Evolutionary conservation across 1,284 basidiomycete genomes (phyloP).

Genomic region (Cutaneotrichosporon dermatis): DNA sequence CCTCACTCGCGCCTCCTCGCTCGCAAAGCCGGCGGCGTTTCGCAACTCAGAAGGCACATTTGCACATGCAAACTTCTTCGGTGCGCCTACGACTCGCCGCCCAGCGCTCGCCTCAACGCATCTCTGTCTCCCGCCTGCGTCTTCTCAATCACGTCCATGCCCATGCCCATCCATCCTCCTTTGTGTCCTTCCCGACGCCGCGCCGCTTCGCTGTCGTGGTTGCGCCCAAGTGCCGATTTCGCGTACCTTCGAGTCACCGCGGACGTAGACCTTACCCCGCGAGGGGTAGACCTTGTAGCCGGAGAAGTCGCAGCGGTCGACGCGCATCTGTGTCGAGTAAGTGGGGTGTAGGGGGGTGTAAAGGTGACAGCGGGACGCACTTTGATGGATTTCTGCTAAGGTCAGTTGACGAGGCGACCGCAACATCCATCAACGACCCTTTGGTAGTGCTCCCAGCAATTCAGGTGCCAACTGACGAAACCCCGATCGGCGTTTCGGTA

Average conservation of each 20-base stretch:
- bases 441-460: not conserved
- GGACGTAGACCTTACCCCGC: slow-evolving; percentile 92
- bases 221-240: not conserved
- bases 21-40: too few relatives aligned
- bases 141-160: not conserved
- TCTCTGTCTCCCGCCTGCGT: too few relatives aligned
- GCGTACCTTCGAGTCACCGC: slow-evolving; percentile 88
- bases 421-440: not conserved
- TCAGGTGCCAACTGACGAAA: not conserved
- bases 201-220: not conserved
- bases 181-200: not conserved
- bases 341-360: not conserved
- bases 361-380: slow-evolving; percentile 1
- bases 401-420: slow-evolving; percentile 4
- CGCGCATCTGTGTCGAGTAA: slow-evolving; percentile 61
- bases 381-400: slow-evolving; percentile 4
- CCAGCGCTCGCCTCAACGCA: too few relatives aligned
- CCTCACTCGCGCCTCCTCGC: not conserved
- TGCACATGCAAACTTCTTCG: too few relatives aligned
- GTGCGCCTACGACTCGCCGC: too few relatives aligned
- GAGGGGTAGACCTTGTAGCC: slow-evolving; percentile 93
- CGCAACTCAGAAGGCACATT: too few relatives aligned
- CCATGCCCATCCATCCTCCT: not conserved
- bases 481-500: too few relatives aligned
- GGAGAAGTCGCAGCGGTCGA: slow-evolving; percentile 95